A percentile compares a stretch with the other conserved stretches of the same genome.
phyloP scores from a whole-genome alignment of 352 stramenopile genomes.

The Globisporangium solare region DNA sequence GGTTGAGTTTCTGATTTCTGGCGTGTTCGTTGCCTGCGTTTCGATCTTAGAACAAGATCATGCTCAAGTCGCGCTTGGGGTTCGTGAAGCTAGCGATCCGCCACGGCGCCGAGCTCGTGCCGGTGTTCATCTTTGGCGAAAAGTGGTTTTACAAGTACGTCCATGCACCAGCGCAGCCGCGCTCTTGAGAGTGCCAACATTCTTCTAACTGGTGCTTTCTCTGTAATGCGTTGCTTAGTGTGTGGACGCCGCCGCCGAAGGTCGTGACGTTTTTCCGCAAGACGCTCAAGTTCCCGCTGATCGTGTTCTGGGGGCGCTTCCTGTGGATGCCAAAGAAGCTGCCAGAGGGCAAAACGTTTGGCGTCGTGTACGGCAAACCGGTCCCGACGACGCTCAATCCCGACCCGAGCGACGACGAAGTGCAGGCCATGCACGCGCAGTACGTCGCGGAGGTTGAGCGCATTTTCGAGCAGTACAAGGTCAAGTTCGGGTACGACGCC shows the following conservation, averaged over 20 bases:
- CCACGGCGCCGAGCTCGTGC: constrained; percentile 38
- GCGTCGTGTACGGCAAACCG: constrained; percentile 71
- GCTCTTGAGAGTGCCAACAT: neutral
- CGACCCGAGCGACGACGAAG: constrained; percentile 60
- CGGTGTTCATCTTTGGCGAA: constrained; percentile 45
- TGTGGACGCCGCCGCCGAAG: constrained; percentile 62
- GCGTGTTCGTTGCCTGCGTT: too few relatives aligned
- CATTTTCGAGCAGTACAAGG: constrained; percentile 69
- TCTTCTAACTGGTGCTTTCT: too few relatives aligned
- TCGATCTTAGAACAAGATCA: constrained; percentile 21
- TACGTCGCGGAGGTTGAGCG: constrained; percentile 63
- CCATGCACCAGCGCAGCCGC: too few relatives aligned
- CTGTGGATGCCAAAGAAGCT: constrained; percentile 67
- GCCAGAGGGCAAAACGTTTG: constrained; percentile 59
- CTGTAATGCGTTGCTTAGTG: constrained; percentile 17
- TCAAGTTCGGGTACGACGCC: constrained; percentile 63
- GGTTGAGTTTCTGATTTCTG: neutral
- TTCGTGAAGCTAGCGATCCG: constrained; percentile 45
- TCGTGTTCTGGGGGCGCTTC: constrained; percentile 75
- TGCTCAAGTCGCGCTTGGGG: constrained; percentile 37
- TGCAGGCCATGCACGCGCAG: constrained; percentile 39
- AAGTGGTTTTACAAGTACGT: constrained; percentile 53
- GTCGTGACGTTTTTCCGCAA: constrained; percentile 63
- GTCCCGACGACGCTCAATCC: constrained; percentile 45
- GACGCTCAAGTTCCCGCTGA: constrained; percentile 69